These are phyloP conservation scores for Limonomyces culmigenus DNA, from an alignment of 1,284 basidiomycete genomes.

Conservation along the genomic window DNA sequence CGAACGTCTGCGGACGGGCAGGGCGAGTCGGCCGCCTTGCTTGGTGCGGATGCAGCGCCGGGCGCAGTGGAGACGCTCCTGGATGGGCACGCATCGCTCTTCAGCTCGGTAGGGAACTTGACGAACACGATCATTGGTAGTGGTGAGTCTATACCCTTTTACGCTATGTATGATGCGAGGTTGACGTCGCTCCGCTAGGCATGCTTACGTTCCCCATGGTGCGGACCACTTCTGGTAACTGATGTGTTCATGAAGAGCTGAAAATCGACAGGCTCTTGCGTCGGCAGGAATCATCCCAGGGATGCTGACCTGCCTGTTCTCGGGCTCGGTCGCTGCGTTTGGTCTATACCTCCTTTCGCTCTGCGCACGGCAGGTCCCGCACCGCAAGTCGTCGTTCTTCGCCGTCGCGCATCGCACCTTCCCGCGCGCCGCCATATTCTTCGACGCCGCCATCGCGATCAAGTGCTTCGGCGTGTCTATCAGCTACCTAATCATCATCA, in stretches of 20 bases:
- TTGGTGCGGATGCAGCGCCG: too few relatives aligned
- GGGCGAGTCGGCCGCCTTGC: too few relatives aligned
- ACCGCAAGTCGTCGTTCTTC: slow-evolving; percentile 76
- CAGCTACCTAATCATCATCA: slow-evolving; percentile 90
- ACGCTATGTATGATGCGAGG: slow-evolving; percentile 1
- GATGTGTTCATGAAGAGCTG: not conserved
- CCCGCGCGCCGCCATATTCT: slow-evolving; percentile 68
- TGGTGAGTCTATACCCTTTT: slow-evolving; percentile 27
- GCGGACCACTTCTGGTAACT: slow-evolving; percentile 11
- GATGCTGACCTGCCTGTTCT: slow-evolving; percentile 76
- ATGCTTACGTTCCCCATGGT: slow-evolving; percentile 77
- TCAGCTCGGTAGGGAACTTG: slow-evolving; percentile 60
- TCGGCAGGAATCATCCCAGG: slow-evolving; percentile 79
- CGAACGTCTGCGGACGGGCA: too few relatives aligned
- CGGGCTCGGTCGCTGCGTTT: slow-evolving; percentile 65
- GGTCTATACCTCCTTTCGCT: slow-evolving; percentile 83
- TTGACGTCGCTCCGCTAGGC: slow-evolving; percentile 24
- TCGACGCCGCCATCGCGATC: slow-evolving; percentile 88
- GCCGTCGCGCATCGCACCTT: slow-evolving; percentile 77
- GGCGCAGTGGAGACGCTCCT: too few relatives aligned
- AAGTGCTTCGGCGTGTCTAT: slow-evolving; percentile 97
- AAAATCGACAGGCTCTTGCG: slow-evolving; percentile 49
- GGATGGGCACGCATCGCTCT: slow-evolving; percentile 43
- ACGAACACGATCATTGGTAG: slow-evolving; percentile 82
- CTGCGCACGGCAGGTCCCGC: slow-evolving; percentile 67